These are phyloP conservation scores for Choricystis sp. DNA, from an alignment of 139 green algal genomes.

Conservation along the genomic window DNA sequence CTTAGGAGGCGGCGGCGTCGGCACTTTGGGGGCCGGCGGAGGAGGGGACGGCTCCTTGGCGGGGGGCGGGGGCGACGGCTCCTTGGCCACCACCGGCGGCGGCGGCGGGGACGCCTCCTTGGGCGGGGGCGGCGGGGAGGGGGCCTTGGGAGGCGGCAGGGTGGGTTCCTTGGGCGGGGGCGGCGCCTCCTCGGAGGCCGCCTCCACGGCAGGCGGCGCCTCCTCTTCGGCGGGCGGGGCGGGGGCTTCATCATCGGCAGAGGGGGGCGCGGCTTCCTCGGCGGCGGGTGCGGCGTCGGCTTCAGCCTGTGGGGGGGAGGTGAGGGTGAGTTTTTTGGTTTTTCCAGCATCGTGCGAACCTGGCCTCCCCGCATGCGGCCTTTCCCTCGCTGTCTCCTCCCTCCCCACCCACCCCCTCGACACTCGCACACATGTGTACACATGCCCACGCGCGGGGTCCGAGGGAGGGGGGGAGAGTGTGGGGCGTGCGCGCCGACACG, in stretches of 20 bases:
- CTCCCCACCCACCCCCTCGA: too few species aligned
- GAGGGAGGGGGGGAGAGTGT: too few species aligned
- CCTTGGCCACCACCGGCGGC: not conserved
- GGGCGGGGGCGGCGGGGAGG: not conserved
- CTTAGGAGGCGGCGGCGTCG: not conserved
- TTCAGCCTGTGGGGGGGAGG: not conserved
- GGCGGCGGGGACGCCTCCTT: not conserved
- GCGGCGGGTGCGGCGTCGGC: not conserved
- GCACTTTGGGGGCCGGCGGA: not conserved
- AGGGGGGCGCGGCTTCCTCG: not conserved
- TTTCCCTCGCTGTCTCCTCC: too few species aligned
- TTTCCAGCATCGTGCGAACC: too few species aligned
- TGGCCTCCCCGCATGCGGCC: too few species aligned
- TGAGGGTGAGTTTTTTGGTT: too few species aligned
- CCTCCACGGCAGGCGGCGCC: not conserved
- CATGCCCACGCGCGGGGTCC: too few species aligned
- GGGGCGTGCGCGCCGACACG: too few species aligned
- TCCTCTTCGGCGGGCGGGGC: not conserved
- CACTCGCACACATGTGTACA: too few species aligned
- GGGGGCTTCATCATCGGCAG: not conserved
- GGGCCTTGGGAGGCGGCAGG: too few species aligned
- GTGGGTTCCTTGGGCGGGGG: not conserved
- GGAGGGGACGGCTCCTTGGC: not conserved
- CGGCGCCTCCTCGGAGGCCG: not conserved
- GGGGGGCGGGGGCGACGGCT: not conserved